These are phyloP conservation scores for Licmophora abbreviata DNA, from an alignment of 108 stramenopile species.

Conservation along the genomic window DNA sequence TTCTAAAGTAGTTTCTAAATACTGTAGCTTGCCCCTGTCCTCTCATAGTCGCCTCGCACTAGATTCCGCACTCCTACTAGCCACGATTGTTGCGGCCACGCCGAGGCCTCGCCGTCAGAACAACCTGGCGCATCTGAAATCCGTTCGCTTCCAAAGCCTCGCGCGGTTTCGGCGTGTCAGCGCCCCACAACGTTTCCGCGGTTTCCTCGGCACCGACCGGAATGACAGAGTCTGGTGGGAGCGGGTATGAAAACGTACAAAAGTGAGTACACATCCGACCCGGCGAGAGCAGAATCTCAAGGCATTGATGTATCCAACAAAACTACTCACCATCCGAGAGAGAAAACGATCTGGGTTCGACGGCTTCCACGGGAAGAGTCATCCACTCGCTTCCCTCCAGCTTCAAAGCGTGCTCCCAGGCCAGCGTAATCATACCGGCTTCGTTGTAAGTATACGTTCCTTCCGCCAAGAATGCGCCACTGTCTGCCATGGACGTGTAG, in stretches of 20 bases:
- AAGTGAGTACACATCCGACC: no score
- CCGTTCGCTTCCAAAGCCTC: conserved; percentile 52
- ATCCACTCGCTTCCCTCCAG: conserved; percentile 46
- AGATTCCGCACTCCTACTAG: no score
- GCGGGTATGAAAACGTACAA: conserved; percentile 1
- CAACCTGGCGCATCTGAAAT: conserved; percentile 66
- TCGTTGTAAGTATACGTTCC: conserved; percentile 50
- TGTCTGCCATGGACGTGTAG: conserved; percentile 56
- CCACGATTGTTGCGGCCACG: conserved; percentile 1
- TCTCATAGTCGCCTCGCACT: no score
- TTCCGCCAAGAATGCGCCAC: conserved; percentile 53
- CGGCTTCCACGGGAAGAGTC: conserved; percentile 9
- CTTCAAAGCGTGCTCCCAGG: conserved; percentile 46
- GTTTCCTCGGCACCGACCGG: conserved; percentile 48
- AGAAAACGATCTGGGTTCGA: conserved; percentile 23
- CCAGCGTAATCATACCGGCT: conserved; percentile 33
- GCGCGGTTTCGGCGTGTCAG: conserved; percentile 53
- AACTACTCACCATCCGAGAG: conserved; percentile 51
- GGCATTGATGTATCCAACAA: no score
- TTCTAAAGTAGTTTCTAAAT: no score
- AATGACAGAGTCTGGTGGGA: conserved; percentile 33
- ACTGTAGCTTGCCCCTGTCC: no score
- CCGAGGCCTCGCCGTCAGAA: conserved; percentile 30
- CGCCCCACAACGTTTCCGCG: conserved; percentile 62
- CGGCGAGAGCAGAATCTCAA: no score